Evolutionary conservation across 495 filamentous ascomycete species (phyloP).

Genomic region (Penicillium soppii): DNA sequence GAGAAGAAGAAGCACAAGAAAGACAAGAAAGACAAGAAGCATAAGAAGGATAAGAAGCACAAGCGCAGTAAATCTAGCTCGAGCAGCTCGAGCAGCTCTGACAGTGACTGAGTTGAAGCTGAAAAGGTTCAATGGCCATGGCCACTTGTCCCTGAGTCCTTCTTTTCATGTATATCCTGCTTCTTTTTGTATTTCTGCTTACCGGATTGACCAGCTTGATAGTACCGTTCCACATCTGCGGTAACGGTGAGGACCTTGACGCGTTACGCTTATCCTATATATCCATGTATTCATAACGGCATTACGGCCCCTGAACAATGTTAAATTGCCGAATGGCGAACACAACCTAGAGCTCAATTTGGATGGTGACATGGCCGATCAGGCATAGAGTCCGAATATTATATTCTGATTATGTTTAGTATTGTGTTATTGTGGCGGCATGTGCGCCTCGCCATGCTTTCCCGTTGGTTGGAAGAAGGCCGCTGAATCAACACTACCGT

Average conservation of each 20-base stretch:
- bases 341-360: background rate
- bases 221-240: background rate
- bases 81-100: constrained; percentile 23
- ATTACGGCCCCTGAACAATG: background rate
- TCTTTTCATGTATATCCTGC: constrained; percentile 1
- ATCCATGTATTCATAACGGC: constrained; percentile 1
- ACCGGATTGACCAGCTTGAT: too few species aligned
- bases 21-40: constrained; percentile 29
- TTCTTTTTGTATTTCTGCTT: background rate
- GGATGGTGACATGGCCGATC: background rate
- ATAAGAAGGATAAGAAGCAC: constrained; percentile 28
- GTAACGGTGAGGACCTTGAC: background rate
- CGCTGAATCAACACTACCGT: constrained; percentile 7
- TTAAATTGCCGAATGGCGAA: background rate
- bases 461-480: constrained; percentile 8
- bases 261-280: background rate
- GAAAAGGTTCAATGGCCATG: background rate
- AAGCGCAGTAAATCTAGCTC: constrained; percentile 27
- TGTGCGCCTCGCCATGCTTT: background rate
- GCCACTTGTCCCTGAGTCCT: background rate
- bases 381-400: background rate
- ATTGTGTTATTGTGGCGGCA: background rate
- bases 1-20: constrained; percentile 24
- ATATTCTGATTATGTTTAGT: background rate
- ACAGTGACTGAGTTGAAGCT: constrained; percentile 9